A percentile compares a stretch with the other conserved stretches of the same genome.
phyloP scores from a whole-genome alignment of 495 filamentous ascomycete genomes.

The Aspergillus kassunensis region DNA sequence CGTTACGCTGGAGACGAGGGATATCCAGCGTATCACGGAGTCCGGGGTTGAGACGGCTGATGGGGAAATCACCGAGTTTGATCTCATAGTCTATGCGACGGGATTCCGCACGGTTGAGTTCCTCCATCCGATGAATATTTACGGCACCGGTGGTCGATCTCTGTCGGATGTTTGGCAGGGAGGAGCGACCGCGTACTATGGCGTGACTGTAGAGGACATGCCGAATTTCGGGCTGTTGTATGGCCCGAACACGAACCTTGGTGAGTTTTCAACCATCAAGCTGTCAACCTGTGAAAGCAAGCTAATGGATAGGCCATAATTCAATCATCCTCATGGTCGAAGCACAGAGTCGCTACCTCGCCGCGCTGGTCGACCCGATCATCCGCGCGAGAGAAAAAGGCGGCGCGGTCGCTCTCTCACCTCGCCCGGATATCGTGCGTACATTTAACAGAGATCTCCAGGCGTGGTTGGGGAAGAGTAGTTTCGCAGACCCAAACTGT shows the following conservation, averaged over 20 bases:
- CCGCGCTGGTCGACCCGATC: constrained; percentile 38
- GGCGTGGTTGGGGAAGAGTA: constrained; percentile 29
- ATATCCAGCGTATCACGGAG: constrained; percentile 39
- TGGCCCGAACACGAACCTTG: constrained; percentile 56
- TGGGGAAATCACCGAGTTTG: constrained; percentile 38
- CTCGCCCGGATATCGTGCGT: constrained; percentile 30
- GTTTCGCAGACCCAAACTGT: constrained; percentile 52
- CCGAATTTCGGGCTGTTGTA: constrained; percentile 58
- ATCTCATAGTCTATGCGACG: constrained; percentile 52
- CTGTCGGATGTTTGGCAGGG: constrained; percentile 46
- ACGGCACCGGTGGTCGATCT: constrained; percentile 35
- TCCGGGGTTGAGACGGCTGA: constrained; percentile 42
- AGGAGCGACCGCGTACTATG: constrained; percentile 44
- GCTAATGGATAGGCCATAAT: constrained; percentile 36
- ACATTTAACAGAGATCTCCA: constrained; percentile 48
- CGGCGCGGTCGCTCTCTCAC: constrained; percentile 34
- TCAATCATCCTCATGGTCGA: constrained; percentile 60
- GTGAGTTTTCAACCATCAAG: constrained; percentile 13
- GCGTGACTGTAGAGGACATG: constrained; percentile 45
- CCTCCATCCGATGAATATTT: constrained; percentile 50
- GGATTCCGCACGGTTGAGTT: constrained; percentile 55
- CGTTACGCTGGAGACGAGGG: constrained; percentile 46
- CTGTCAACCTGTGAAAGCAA: background rate
- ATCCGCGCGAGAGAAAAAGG: constrained; percentile 34
- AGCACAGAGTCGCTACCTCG: constrained; percentile 51